phyloP scores from a whole-genome alignment of 2,329 filamentous ascomycete genomes.

The Sclerotinia subarctica region DNA sequence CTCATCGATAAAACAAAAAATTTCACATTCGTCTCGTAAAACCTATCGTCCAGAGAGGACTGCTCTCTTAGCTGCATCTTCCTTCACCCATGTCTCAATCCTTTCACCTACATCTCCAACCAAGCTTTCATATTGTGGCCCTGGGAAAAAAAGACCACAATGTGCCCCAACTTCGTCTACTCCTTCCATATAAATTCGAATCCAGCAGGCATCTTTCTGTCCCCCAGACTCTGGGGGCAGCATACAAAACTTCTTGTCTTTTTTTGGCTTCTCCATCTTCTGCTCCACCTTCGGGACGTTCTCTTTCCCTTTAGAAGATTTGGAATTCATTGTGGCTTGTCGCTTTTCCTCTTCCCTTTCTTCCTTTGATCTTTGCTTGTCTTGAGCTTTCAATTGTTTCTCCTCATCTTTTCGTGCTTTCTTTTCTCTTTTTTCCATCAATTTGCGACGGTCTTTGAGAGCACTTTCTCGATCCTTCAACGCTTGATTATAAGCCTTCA shows the following conservation, averaged over 20 bases:
- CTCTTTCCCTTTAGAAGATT: slow-evolving; percentile 34
- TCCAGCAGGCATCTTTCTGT: slow-evolving; percentile 67
- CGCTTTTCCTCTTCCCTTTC: slow-evolving; percentile 37
- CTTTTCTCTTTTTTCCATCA: slow-evolving; percentile 51
- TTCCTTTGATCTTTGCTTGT: slow-evolving; percentile 37
- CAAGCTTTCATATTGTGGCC: slow-evolving; percentile 70
- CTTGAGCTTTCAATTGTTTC: slow-evolving; percentile 39
- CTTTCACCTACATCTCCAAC: slow-evolving; percentile 69
- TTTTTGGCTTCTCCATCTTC: slow-evolving; percentile 33
- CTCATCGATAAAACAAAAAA: not conserved
- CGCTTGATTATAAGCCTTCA: slow-evolving; percentile 64
- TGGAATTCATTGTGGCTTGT: slow-evolving; percentile 28
- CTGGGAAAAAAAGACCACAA: slow-evolving; percentile 73
- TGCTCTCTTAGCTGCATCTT: slow-evolving; percentile 46
- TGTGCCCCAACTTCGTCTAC: slow-evolving; percentile 85
- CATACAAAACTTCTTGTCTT: slow-evolving; percentile 68
- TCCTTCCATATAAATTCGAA: slow-evolving; percentile 74
- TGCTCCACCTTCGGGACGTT: slow-evolving; percentile 31
- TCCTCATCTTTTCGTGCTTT: slow-evolving; percentile 43
- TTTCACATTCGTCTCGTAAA: not conserved
- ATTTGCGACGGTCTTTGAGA: slow-evolving; percentile 60
- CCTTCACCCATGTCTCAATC: slow-evolving; percentile 67
- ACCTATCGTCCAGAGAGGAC: slow-evolving; percentile 17
- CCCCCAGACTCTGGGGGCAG: slow-evolving; percentile 57
- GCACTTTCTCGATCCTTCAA: slow-evolving; percentile 64